Percentiles rank a stretch among this genome's conserved stretches.
Conservation (phyloP, 306 rosid species). For the Glycyrrhiza uralensis region DNA sequence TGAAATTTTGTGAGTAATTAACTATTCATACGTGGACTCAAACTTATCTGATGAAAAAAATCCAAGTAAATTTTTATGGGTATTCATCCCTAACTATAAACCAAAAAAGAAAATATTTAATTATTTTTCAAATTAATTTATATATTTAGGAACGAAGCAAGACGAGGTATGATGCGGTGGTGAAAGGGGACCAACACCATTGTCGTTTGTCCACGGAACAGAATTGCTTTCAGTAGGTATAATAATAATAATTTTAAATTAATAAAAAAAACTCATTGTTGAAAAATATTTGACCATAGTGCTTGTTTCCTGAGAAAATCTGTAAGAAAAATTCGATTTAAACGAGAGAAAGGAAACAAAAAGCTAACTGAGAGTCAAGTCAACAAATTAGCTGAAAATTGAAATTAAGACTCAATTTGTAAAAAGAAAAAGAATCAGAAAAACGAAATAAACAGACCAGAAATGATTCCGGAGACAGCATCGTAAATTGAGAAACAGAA, state of each 20-base stretch:
- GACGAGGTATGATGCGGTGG: not conserved
- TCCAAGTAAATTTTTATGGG: not conserved
- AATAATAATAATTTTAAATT: not conserved
- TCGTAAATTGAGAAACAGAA: not conserved
- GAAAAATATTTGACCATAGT: not conserved
- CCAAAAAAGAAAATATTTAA: not conserved
- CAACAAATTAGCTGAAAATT: no score
- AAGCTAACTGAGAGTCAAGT: not conserved
- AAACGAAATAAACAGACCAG: not conserved
- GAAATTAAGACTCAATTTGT: no score
- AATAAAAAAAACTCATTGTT: not conserved
- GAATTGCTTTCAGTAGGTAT: conserved; percentile 11
- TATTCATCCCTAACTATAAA: not conserved
- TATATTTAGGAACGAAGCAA: conserved; percentile 15
- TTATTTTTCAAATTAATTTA: not conserved
- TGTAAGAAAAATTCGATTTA: not conserved
- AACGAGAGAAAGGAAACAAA: not conserved
- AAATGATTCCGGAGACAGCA: not conserved
- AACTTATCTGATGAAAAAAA: no score
- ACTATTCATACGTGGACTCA: no score
- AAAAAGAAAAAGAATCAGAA: not conserved
- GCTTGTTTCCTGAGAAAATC: conserved; percentile 39
- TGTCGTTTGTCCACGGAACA: conserved; percentile 30
- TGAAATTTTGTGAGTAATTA: no score
- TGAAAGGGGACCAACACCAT: conserved; percentile 37